Evolutionary conservation across 73 alveolate species (phyloP), one percentile per base, ranked within the genome.

Genomic region (Effrenium voratum): DNA sequence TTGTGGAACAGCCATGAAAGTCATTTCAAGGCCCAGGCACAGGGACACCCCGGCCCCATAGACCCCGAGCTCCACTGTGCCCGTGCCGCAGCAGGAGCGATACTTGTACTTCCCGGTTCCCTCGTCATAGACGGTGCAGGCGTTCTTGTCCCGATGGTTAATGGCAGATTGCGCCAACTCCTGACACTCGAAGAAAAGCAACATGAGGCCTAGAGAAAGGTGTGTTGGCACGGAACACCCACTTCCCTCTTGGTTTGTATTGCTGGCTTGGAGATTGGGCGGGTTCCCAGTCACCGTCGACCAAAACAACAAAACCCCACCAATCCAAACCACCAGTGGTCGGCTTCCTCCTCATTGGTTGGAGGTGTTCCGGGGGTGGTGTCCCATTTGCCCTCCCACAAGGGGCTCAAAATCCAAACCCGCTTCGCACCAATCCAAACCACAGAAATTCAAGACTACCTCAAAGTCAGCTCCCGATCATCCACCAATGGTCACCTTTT

Each of bases 31-130:
- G n/a, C n/a, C n/a, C n/a, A n/a, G n/a, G n/a, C n/a, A n/a, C 49
- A 87, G 75, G 28, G 84, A 3, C 30, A 87, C 95, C 28, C 95
- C 95, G 75, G 63, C 95, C 8, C 95, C 95, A 66, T 47, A 87
- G 57, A 87, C 95, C 50, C 95, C 95, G 38, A 87, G 84, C 40
- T 87, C 55, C 38, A 66, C 41, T 26, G 40, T 84, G 38, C 68
- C 79, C 26, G 95, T 87, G 34, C 95, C 95, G 26, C 95, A 87
- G 43, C 95, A 87, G 49, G 95, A 87, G 84, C 75, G 59, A 70
- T 87, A 87, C 95, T 87, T 87, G 95, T 87, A 87, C 41, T 32
- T 41, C 28, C 79, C 57, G 19, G 93, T 57, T 1, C 84, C 30
- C 84, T 87, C 95, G 38, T 87, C 95, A 34, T 41, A 66, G 84